Evolutionary conservation across 2,329 filamentous ascomycete species (phyloP), one percentile per base, ranked within the genome.

Genomic region (Colletotrichum orbiculare): DNA sequence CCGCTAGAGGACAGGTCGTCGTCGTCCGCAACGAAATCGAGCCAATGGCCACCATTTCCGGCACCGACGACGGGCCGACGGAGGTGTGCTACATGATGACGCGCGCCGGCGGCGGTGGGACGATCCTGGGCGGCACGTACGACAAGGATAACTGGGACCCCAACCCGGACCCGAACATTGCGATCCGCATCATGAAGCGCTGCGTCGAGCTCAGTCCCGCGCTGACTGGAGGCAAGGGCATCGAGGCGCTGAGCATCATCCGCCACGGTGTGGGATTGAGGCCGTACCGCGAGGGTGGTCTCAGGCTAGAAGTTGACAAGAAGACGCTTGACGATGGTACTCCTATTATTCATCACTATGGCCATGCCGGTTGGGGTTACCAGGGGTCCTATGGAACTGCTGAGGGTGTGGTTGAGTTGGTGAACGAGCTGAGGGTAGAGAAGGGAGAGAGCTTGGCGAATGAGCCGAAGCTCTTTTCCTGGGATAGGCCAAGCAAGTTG

Each of bases 11-110:
- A 12, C 91, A 93, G 73, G 88, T 92, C 13, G 91, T 96, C 0
- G 76, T 97, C 0, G 93, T 97, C 25, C 83, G 93, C 63, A 97
- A 97, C 77, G 88, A 91, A 73, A 86, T 89, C 0, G 86, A 86
- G 10, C 80, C 86, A 39, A 95, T 96, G 91, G 76, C 87, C 52
- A 85, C 85, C 7, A 83, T 86, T 12, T 93, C 90, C 10, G 91
- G 92, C 46, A 91, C 88, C 0, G 90, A 93, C 54, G 91, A 96
- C 71, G 89, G 87, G 2, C 80, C 83, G 0, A 89, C 90, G 39
- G 94, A 97, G 76, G 81, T 89, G 5, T 81, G 87, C 63, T 97
- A 97, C 75, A 84, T 91, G 52, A 97, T 97, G 94, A 89, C 88
- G 72, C 86, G 94, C 35, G 92, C 94, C 1, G 85, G 84, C 0